Conservation (phyloP, 306 rosid genomes). For the Lupinus albus region DNA sequence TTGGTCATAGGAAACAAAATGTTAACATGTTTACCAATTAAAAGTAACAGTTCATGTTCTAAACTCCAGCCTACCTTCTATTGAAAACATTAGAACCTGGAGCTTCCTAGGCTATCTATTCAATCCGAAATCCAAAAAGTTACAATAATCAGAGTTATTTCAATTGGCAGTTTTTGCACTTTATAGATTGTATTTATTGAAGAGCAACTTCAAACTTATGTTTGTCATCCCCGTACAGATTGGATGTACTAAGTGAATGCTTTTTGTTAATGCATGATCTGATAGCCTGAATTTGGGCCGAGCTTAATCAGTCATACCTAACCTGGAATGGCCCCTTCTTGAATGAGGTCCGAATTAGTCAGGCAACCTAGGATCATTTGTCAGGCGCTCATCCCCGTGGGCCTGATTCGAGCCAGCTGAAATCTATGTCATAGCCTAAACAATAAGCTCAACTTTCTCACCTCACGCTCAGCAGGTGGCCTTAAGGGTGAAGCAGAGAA, state of each 20-base stretch:
- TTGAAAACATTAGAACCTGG: slow-evolving; percentile 9
- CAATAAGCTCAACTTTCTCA: too few species aligned
- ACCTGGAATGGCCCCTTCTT: too few species aligned
- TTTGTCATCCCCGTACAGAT: slow-evolving; percentile 14
- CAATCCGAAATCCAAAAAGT: slow-evolving; percentile 20
- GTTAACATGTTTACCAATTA: background rate
- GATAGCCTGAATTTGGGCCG: too few species aligned
- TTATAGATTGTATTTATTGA: slow-evolving; percentile 34
- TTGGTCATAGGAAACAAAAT: background rate
- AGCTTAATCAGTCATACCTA: too few species aligned
- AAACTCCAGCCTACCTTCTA: background rate
- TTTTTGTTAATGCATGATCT: too few species aligned
- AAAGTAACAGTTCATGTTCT: slow-evolving; percentile 9
- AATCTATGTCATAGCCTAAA: too few species aligned
- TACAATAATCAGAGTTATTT: background rate
- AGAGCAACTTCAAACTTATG: background rate
- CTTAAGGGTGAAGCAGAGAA: too few species aligned
- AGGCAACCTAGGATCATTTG: too few species aligned
- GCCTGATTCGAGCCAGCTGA: too few species aligned
- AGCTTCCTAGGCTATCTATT: background rate
- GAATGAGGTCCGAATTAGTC: too few species aligned
- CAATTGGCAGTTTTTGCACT: background rate
- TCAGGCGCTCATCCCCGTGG: too few species aligned
- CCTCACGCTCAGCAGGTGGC: too few species aligned
- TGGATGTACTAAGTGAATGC: background rate